Evolutionary conservation across 306 rosid species (phyloP).

Genomic region (Begonia masoniana): DNA sequence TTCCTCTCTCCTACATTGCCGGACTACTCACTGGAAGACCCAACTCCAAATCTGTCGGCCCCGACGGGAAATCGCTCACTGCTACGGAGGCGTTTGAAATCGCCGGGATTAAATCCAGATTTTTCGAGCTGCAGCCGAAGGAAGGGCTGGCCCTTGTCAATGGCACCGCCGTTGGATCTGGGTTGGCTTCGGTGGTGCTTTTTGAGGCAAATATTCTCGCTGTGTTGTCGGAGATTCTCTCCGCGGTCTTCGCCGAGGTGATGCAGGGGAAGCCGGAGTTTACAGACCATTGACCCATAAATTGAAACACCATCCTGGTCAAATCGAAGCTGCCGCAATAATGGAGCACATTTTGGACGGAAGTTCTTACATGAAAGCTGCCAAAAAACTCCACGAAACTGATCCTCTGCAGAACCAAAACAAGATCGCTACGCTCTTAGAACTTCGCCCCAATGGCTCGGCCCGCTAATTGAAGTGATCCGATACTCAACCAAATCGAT

Average conservation of each 20-base stretch:
- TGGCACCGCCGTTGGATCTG: conserved; percentile 93
- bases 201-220: conserved; percentile 65
- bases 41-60: conserved; percentile 62
- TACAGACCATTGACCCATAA: conserved; percentile 83
- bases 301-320: conserved; percentile 89
- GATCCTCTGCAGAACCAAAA: conserved; percentile 88
- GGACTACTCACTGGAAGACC: conserved; percentile 72
- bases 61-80: conserved; percentile 36
- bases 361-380: conserved; percentile 58
- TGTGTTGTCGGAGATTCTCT: conserved; percentile 52
- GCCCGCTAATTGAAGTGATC: conserved; percentile 78
- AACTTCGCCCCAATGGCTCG: conserved; percentile 95
- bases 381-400: conserved; percentile 52
- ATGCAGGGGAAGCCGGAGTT: conserved; percentile 95
- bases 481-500: conserved; percentile 74
- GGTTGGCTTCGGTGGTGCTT: conserved; percentile 69
- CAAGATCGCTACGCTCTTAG: conserved; percentile 78
- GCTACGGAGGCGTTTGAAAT: conserved; percentile 52
- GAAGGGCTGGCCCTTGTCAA: conserved; percentile 92
- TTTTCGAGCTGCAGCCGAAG: conserved; percentile 80
- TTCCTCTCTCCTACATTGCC: conserved; percentile 83
- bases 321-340: conserved; percentile 89
- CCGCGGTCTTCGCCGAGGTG: conserved; percentile 69
- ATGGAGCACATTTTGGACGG: conserved; percentile 94
- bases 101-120: conserved; percentile 41